These are phyloP conservation scores for Pyronema omphalodes DNA, from an alignment of 495 filamentous ascomycete genomes.

Conservation along the genomic window DNA sequence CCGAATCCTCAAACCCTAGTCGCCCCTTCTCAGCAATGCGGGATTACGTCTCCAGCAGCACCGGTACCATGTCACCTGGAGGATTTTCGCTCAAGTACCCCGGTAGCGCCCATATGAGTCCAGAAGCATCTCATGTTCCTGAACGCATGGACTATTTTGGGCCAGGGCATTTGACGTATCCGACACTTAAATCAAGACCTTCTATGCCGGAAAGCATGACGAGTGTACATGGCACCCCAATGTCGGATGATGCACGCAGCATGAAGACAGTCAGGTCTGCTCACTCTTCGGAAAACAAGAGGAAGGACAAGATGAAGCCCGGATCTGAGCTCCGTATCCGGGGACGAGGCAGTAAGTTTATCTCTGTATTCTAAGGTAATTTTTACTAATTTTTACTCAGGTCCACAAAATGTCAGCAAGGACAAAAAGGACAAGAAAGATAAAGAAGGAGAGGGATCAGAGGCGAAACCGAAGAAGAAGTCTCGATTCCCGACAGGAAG, in stretches of 20 bases:
- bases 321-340: conserved; percentile 26
- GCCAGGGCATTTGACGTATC: conserved; percentile 2
- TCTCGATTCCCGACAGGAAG: conserved; percentile 21
- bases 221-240: neutral
- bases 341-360: conserved; percentile 26
- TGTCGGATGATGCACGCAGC: conserved; percentile 26
- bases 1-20: conserved; percentile 15
- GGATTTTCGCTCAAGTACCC: conserved; percentile 5
- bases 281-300: conserved; percentile 22
- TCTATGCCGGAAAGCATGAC: conserved; percentile 14
- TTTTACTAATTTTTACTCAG: conserved; percentile 26
- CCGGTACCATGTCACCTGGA: conserved; percentile 11
- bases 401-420: conserved; percentile 36
- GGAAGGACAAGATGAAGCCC: conserved; percentile 24
- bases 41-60: conserved; percentile 9
- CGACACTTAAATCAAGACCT: conserved; percentile 10
- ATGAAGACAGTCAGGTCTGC: conserved; percentile 31
- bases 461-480: conserved; percentile 36
- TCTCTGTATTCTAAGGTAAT: conserved; percentile 1
- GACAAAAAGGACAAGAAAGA: conserved; percentile 32
- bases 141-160: conserved; percentile 7
- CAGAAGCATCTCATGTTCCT: conserved; percentile 7
- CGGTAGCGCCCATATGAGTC: conserved; percentile 5
- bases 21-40: conserved; percentile 19
- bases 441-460: conserved; percentile 28